phyloP scores from a whole-genome alignment of 2,329 filamentous ascomycete species.

The Diaporthe sp. region DNA sequence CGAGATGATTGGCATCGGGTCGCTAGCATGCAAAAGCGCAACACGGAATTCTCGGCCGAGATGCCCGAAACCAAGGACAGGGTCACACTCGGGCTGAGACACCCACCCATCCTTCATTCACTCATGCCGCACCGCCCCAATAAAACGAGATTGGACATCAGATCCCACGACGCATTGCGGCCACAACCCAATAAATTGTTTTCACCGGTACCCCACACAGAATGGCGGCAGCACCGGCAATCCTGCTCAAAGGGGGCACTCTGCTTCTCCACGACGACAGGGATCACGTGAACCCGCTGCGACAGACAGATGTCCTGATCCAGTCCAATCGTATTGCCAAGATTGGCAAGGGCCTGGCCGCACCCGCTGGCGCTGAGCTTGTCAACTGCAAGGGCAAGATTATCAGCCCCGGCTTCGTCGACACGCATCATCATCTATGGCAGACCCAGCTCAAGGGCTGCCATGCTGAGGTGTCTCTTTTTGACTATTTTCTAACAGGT shows the following conservation, averaged over 20 bases:
- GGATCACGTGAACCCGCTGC: slow-evolving; percentile 37
- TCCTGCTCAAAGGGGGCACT: slow-evolving; percentile 41
- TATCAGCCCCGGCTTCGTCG: slow-evolving; percentile 16
- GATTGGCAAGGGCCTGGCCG: slow-evolving; percentile 34
- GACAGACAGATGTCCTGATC: slow-evolving; percentile 39
- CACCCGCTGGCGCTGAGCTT: not conserved
- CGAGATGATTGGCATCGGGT: not conserved
- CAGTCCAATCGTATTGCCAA: slow-evolving; percentile 19
- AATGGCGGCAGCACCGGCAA: slow-evolving; percentile 4
- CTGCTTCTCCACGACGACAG: slow-evolving; percentile 39
- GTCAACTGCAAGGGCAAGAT: slow-evolving; percentile 21
- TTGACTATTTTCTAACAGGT: slow-evolving; percentile 1
- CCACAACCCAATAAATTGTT: not conserved
- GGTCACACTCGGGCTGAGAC: not conserved
- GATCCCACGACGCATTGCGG: not conserved
- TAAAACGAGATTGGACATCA: not conserved
- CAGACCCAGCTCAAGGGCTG: slow-evolving; percentile 19
- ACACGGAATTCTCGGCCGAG: not conserved
- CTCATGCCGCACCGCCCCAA: not conserved
- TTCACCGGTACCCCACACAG: not conserved
- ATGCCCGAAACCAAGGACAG: not conserved
- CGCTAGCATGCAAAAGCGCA: not conserved
- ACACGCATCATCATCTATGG: slow-evolving; percentile 24
- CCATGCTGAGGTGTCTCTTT: not conserved
- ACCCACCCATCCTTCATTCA: not conserved